phyloP scores from a whole-genome alignment of 1,139 yeast species.

The Meyerozyma athensensis region DNA sequence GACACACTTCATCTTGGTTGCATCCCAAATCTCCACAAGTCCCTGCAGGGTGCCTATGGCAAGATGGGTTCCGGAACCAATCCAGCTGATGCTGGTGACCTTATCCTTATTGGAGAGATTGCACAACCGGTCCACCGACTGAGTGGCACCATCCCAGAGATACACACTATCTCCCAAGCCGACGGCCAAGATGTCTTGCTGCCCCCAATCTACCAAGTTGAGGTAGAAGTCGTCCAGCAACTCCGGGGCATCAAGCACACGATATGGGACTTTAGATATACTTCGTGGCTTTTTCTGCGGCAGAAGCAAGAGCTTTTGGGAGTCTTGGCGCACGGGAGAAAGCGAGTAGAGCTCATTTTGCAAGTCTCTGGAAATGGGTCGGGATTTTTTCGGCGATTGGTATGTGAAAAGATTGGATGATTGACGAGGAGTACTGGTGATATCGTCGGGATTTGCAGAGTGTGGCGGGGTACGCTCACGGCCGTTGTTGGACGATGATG shows the following conservation, averaged over 20 bases:
- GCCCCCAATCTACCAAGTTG: slow-evolving; percentile 94
- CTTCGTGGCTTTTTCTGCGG: slow-evolving; percentile 78
- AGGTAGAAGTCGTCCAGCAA: slow-evolving; percentile 90
- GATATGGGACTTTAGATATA: slow-evolving; percentile 81
- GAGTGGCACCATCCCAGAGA: slow-evolving; percentile 85
- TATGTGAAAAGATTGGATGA: slow-evolving; percentile 63
- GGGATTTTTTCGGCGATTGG: slow-evolving; percentile 60
- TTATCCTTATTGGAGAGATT: slow-evolving; percentile 58
- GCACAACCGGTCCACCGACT: slow-evolving; percentile 78
- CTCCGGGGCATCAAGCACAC: slow-evolving; percentile 96
- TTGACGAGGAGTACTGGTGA: slow-evolving; percentile 50
- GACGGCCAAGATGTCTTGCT: slow-evolving; percentile 82
- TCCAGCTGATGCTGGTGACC: slow-evolving; percentile 88
- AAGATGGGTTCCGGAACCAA: slow-evolving; percentile 86
- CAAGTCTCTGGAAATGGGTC: slow-evolving; percentile 57
- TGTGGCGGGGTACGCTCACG: slow-evolving; percentile 4
- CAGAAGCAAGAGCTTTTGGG: slow-evolving; percentile 70
- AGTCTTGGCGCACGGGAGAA: slow-evolving; percentile 86
- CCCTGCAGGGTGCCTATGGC: slow-evolving; percentile 92
- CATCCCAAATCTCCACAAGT: slow-evolving; percentile 93
- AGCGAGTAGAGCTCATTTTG: slow-evolving; percentile 73
- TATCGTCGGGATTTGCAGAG: slow-evolving; percentile 12
- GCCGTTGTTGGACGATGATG: background rate
- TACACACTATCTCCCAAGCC: slow-evolving; percentile 88
- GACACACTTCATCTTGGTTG: slow-evolving; percentile 74